These are phyloP conservation scores for Lipomyces anomalus DNA, from an alignment of 805 yeast genomes.

Conservation along the genomic window DNA sequence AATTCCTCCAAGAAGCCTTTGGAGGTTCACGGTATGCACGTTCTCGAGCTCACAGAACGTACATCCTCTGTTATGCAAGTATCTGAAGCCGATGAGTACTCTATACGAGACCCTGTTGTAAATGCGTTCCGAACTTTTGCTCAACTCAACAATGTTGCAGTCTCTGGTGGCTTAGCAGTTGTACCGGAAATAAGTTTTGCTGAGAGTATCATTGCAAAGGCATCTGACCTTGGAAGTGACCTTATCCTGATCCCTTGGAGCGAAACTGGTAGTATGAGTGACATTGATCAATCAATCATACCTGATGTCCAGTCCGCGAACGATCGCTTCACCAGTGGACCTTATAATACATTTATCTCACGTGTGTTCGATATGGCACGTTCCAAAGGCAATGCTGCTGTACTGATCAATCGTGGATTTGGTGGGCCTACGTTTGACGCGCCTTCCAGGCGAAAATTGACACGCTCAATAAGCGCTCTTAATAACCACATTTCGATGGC, in stretches of 20 bases:
- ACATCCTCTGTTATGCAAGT: conserved; percentile 7
- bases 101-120: conserved; percentile 2
- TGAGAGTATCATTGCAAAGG: neutral
- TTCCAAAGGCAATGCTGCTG: conserved; percentile 1
- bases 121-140: conserved; percentile 5
- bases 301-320: neutral
- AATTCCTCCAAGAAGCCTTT: neutral
- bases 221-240: neutral
- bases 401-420: conserved; percentile 4
- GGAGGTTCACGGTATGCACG: conserved; percentile 4
- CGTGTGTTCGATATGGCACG: conserved; percentile 16
- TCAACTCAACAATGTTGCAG: neutral
- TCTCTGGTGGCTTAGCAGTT: conserved; percentile 2
- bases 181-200: conserved; percentile 8
- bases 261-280: neutral
- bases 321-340: conserved; percentile 5
- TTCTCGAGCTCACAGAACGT: conserved; percentile 10
- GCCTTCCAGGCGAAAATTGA: too few relatives aligned
- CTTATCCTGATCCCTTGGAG: conserved; percentile 4
- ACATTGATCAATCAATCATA: neutral
- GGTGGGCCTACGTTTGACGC: neutral
- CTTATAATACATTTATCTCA: conserved; percentile 16
- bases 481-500: too few relatives aligned
- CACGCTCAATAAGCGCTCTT: too few relatives aligned
- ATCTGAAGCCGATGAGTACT: conserved; percentile 1